phyloP scores from a whole-genome alignment of 306 rosid species.

The Urtica urens region DNA sequence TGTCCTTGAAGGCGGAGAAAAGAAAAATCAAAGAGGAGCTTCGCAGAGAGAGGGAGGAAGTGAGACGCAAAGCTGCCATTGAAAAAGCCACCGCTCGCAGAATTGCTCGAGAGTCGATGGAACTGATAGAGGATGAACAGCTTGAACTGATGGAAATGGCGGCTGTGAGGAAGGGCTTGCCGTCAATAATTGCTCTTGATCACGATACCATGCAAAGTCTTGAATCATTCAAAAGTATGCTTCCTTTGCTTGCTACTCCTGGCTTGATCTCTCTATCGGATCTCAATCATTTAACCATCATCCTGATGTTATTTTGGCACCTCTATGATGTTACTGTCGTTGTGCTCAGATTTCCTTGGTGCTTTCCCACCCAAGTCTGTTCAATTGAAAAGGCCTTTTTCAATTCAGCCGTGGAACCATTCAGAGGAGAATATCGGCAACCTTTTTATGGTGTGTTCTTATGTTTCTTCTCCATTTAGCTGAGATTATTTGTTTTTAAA shows the following conservation, averaged over 20 bases:
- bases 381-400: conserved; percentile 65
- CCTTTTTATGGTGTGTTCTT: conserved; percentile 73
- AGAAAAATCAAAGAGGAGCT: conserved; percentile 82
- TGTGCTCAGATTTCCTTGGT: conserved; percentile 47
- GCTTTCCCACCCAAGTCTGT: conserved; percentile 70
- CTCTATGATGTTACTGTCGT: conserved; percentile 1
- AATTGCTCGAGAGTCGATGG: conserved; percentile 96
- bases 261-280: not conserved
- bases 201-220: conserved; percentile 79
- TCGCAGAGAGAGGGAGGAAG: conserved; percentile 81
- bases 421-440: conserved; percentile 84
- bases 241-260: conserved; percentile 1
- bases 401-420: conserved; percentile 74
- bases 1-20: conserved; percentile 60
- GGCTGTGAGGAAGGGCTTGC: conserved; percentile 68
- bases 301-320: not conserved
- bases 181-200: conserved; percentile 77
- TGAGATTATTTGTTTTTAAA: not conserved
- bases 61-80: conserved; percentile 85
- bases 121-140: conserved; percentile 95
- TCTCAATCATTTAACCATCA: not conserved
- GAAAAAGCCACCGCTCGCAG: conserved; percentile 94
- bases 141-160: conserved; percentile 97
- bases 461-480: conserved; percentile 1
- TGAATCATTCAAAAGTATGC: conserved; percentile 71